These are phyloP conservation scores for Uncinocarpus reesii DNA, from an alignment of 2,329 filamentous ascomycete genomes.

Conservation along the genomic window DNA sequence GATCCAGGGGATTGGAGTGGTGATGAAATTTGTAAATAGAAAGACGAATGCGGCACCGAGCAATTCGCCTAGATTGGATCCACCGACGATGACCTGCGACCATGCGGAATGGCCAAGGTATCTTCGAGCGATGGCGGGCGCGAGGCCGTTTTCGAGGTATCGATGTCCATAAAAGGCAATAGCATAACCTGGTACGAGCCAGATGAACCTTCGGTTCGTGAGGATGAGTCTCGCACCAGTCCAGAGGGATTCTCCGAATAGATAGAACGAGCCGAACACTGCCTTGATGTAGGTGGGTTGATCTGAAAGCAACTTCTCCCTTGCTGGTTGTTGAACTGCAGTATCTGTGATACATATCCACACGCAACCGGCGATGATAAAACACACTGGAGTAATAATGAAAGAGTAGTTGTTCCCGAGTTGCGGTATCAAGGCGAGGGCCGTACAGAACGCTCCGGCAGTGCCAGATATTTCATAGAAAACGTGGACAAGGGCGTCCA, in stretches of 20 bases:
- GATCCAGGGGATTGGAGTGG: slow-evolving; percentile 44
- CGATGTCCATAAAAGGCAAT: slow-evolving; percentile 43
- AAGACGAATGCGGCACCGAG: slow-evolving; percentile 42
- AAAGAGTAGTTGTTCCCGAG: slow-evolving; percentile 45
- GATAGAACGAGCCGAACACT: slow-evolving; percentile 32
- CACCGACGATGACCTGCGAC: slow-evolving; percentile 43
- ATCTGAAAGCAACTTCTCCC: slow-evolving; percentile 16
- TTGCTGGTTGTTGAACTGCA: slow-evolving; percentile 19
- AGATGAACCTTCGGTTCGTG: slow-evolving; percentile 40
- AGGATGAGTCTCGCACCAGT: slow-evolving; percentile 41
- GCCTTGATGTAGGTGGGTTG: slow-evolving; percentile 31
- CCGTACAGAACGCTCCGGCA: slow-evolving; percentile 40
- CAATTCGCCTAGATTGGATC: slow-evolving; percentile 43
- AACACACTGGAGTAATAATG: slow-evolving; percentile 43
- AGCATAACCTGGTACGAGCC: slow-evolving; percentile 43
- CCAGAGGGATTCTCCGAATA: slow-evolving; percentile 40
- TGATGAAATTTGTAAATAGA: slow-evolving; percentile 40
- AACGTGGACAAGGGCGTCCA: slow-evolving; percentile 41
- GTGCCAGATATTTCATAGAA: slow-evolving; percentile 44
- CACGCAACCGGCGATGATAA: slow-evolving; percentile 31
- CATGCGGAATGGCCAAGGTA: slow-evolving; percentile 42
- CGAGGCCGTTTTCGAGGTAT: slow-evolving; percentile 43
- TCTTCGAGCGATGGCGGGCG: slow-evolving; percentile 38
- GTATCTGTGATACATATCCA: slow-evolving; percentile 42
- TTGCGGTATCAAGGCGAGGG: slow-evolving; percentile 41